Conservation (phyloP, 805 yeast genomes). For the Candida stauntonica region DNA sequence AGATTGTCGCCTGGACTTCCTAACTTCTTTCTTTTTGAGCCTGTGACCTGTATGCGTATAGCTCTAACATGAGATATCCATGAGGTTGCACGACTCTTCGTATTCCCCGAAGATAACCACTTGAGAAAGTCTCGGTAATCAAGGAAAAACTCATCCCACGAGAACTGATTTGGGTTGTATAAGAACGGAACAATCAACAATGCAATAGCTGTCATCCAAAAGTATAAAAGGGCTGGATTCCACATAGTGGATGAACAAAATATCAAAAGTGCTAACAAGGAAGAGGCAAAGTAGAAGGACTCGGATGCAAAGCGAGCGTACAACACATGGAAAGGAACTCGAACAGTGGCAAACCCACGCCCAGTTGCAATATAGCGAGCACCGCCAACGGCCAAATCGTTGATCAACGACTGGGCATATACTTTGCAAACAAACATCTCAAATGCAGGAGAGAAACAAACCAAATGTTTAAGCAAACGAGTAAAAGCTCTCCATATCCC, state of each 20-base stretch:
- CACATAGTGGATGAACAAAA: conserved; percentile 61
- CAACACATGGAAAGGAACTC: conserved; percentile 60
- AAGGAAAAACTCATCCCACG: conserved; percentile 57
- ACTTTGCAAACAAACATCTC: conserved; percentile 78
- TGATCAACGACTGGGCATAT: conserved; percentile 64
- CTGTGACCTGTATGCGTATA: conserved; percentile 51
- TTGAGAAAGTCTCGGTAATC: conserved; percentile 48
- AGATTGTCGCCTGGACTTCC: conserved; percentile 36
- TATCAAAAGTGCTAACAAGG: conserved; percentile 46
- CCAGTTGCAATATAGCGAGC: conserved; percentile 82
- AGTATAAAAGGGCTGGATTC: conserved; percentile 51
- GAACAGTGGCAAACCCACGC: conserved; percentile 73
- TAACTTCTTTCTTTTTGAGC: conserved; percentile 44
- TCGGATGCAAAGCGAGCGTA: conserved; percentile 68
- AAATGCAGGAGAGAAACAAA: conserved; percentile 70
- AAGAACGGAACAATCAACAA: conserved; percentile 55
- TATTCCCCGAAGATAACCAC: conserved; percentile 47
- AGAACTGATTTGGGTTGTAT: conserved; percentile 63
- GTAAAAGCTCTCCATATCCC: conserved; percentile 68
- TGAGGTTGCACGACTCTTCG: conserved; percentile 29
- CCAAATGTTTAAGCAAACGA: conserved; percentile 60
- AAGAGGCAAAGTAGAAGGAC: conserved; percentile 60
- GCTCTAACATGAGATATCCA: conserved; percentile 49
- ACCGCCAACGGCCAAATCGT: conserved; percentile 72
- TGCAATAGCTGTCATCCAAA: conserved; percentile 58